Base-by-base conservation (phyloP, 164 flowering plant species). In the Vitis cinerea region DNA sequence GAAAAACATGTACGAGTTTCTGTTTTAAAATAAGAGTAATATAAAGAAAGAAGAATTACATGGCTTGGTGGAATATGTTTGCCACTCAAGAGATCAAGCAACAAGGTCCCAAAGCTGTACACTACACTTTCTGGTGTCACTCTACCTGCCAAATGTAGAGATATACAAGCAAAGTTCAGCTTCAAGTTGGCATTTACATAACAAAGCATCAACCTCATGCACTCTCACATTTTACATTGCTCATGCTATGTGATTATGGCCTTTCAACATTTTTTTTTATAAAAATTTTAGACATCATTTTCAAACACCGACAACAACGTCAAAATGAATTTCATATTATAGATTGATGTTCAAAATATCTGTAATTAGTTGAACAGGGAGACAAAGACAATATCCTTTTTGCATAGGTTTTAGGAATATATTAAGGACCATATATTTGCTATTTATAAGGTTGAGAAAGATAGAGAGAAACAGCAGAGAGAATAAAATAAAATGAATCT, bases 21-120 rank as follows among this genome's bases (percentile, higher is more conserved):
- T 12, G 14, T 51, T 52, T 8, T 44, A 53, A 51, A 17, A 14
- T 27, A 49, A 17, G n/a, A 13, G 9, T 16, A 6, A 13, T 19
- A 49, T 3, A 16, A 50, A n/a, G 1, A 63, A 53, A 61, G 3
- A n/a, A 62, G 30, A 59, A 77, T 80, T 83, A 92, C 98, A 87
- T 94, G 97, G 81, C 94, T 91, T 13, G 98, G 98, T 6, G 98
- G 98, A 77, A 93, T 91, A 78, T 93, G 98, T 67, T 93, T 93
- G 72, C 97, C 98, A 74, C 98, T 92, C 63, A 94, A 85, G 78
- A 94, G 93, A 85, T 94, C 98, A 19, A 94, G 88, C 83, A 94
- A 75, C 72, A 94, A 57, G 53, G 98, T 94, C 44, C 98, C 98
- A 72, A 92, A 94, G 86, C 98, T 94, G 83, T 89, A 94, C 62